Base-by-base conservation (phyloP, 352 stramenopile genomes). In the Pythium vanterpoolii region DNA sequence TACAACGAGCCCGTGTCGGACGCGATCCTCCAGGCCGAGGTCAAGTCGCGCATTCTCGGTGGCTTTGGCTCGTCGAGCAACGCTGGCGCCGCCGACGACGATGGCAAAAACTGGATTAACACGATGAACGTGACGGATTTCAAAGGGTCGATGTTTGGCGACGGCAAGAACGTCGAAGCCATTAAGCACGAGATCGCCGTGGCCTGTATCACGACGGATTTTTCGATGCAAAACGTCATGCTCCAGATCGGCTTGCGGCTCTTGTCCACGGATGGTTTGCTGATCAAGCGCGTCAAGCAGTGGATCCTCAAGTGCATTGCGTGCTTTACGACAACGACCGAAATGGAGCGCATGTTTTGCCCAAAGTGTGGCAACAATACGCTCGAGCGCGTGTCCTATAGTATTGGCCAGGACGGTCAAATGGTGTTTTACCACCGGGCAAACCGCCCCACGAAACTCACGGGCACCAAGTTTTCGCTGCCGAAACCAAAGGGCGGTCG, bases 241-340 rank as follows among this genome's bases (percentile, higher is more conserved):
- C 69, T 95, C n/a, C 86, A 95, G 79, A 90, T 95, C n/a, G 86
- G 86, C 8, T 55, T 95, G 48, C 76, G 82, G 19, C 75, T 93
- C 39, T 56, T 95, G 19, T 93, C 82, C 14, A 84, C 77, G 0
- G 86, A 95, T 10, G 86, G 86, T 44, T 92, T 93, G 86, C 66
- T 88, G 39, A 93, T 95, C 61, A 87, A 88, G 69, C 84, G 86
- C 30, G 84, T 95, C 23, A 93, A 94, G 72, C 83, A 97, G 59
- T 99, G 96, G 94, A 98, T 99, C 23, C 86, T 98, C 28, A 94
- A 97, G 47, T 99, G 97, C 64, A 87, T 95, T 31, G 95, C 96
- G 24, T 99, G 97, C 69, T 99, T 98, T 73, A 96, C 94, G 49
- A 98, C 69, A 70, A 98, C 79, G 61, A 95, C 76, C 2, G 90